Conservation (phyloP, 768 basidiomycete genomes). For the Exidia glandulosa region DNA sequence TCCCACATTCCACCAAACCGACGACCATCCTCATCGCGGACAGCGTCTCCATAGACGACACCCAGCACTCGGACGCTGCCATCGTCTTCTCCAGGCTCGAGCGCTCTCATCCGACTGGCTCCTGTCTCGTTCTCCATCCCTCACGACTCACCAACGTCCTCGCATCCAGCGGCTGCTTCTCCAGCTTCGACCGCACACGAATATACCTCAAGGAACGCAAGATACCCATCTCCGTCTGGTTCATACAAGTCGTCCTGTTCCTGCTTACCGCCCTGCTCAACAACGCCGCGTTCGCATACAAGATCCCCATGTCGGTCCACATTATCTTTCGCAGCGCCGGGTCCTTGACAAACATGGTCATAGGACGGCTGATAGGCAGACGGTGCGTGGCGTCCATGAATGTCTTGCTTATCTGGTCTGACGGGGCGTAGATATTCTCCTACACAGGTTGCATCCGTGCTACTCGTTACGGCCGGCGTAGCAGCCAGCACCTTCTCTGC, state of each 20-base stretch:
- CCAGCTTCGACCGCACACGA: not conserved
- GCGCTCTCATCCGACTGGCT: not conserved
- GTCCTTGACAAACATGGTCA: slow-evolving; percentile 68
- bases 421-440: slow-evolving; percentile 38
- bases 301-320: slow-evolving; percentile 84
- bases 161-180: slow-evolving; percentile 6
- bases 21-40: not conserved
- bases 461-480: slow-evolving; percentile 75
- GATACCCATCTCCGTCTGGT: slow-evolving; percentile 63
- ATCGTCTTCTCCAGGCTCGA: not conserved
- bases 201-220: slow-evolving; percentile 44
- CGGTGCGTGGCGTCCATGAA: slow-evolving; percentile 30
- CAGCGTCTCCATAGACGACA: not conserved
- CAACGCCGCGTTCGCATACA: slow-evolving; percentile 81
- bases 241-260: slow-evolving; percentile 74
- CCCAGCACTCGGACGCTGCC: not conserved
- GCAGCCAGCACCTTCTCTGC: slow-evolving; percentile 73
- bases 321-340: slow-evolving; percentile 91
- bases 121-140: not conserved
- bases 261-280: slow-evolving; percentile 72
- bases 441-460: slow-evolving; percentile 59
- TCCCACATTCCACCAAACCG: not conserved
- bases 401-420: not conserved
- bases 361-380: slow-evolving; percentile 64
- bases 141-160: slow-evolving; percentile 6